Evolutionary conservation across 106 monocot genomes (phyloP).

Genomic region (Dioscorea alata): DNA sequence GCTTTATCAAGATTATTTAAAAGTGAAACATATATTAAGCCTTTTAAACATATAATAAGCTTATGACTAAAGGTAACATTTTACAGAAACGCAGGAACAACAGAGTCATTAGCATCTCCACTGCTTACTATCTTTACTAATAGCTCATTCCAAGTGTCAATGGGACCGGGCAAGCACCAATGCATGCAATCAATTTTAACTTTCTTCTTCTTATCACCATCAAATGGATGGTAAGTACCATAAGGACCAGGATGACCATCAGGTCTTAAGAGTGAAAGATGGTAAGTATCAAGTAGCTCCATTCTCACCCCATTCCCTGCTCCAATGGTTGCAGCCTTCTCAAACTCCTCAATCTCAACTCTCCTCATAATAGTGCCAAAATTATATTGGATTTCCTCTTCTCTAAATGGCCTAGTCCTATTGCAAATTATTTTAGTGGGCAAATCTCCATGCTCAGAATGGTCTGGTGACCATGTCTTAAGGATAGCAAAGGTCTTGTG

Average conservation of each 20-base stretch:
- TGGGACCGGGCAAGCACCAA: conserved; percentile 41
- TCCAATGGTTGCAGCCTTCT: no score
- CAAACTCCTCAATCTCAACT: no score
- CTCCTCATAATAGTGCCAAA: no score
- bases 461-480: conserved; percentile 62
- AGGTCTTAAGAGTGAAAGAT: conserved; percentile 47
- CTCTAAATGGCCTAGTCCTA: conserved; percentile 36
- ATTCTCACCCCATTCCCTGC: no score
- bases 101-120: not conserved
- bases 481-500: conserved; percentile 47
- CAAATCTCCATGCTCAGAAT: conserved; percentile 69
- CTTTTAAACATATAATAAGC: no score
- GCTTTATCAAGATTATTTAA: no score
- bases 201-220: conserved; percentile 18
- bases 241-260: conserved; percentile 67
- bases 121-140: conserved; percentile 14
- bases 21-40: no score
- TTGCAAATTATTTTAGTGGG: conserved; percentile 48
- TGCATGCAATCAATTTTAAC: conserved; percentile 32
- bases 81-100: no score
- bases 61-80: no score
- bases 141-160: conserved; percentile 26
- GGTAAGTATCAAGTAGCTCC: no score
- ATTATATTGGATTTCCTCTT: conserved; percentile 24
- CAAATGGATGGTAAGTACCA: conserved; percentile 45